Conservation (phyloP, 495 filamentous ascomycete genomes). For the Podospora sp. region DNA sequence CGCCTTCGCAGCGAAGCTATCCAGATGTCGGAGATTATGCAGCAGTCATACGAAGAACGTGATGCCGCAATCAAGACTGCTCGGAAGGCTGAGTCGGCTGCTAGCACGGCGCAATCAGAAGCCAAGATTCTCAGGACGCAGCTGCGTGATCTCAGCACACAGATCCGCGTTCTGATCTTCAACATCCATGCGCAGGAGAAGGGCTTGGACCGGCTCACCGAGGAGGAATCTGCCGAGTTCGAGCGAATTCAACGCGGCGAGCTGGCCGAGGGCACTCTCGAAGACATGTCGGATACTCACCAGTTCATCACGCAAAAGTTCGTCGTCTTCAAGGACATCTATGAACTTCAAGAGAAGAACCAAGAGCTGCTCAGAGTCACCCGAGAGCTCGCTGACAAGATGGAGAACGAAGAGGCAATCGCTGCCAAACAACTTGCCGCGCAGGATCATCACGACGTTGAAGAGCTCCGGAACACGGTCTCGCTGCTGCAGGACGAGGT, state of each 20-base stretch:
- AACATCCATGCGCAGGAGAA: constrained; percentile 79
- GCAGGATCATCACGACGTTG: constrained; percentile 71
- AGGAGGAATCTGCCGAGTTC: constrained; percentile 64
- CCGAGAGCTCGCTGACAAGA: constrained; percentile 78
- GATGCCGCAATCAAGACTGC: constrained; percentile 61
- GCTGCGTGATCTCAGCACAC: constrained; percentile 85
- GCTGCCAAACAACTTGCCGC: constrained; percentile 68
- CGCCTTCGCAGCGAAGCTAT: constrained; percentile 72
- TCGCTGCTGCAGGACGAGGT: constrained; percentile 67
- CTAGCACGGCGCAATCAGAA: constrained; percentile 71
- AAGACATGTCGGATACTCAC: constrained; percentile 76
- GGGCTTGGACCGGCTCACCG: constrained; percentile 70
- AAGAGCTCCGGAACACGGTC: constrained; percentile 68
- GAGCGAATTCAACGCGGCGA: constrained; percentile 72
- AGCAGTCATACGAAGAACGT: constrained; percentile 62
- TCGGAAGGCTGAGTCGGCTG: constrained; percentile 72
- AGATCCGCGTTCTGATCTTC: constrained; percentile 84
- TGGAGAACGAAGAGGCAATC: constrained; percentile 86
- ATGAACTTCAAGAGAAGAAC: constrained; percentile 88
- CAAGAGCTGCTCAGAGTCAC: constrained; percentile 77
- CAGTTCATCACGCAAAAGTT: constrained; percentile 83
- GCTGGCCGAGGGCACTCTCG: constrained; percentile 61
- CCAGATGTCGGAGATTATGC: constrained; percentile 71
- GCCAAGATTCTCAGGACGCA: constrained; percentile 79
- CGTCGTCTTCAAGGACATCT: constrained; percentile 78